These are phyloP conservation scores for Penicillium nucicola DNA, from an alignment of 495 filamentous ascomycete genomes.

Conservation along the genomic window DNA sequence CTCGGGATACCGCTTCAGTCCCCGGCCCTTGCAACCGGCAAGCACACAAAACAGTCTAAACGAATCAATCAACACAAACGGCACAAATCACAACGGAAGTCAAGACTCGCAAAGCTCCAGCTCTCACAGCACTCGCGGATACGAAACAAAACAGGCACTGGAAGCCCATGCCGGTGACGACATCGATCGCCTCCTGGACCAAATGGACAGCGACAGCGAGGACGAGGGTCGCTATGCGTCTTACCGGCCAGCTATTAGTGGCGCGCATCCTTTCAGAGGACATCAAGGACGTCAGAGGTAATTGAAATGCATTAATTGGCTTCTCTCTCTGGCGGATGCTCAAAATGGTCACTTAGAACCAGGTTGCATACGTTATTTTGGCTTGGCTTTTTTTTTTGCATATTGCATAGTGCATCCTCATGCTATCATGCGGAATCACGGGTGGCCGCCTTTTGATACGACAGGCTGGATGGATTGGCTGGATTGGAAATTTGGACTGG, in stretches of 20 bases:
- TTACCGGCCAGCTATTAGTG: constrained; percentile 10
- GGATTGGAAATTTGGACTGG: neutral
- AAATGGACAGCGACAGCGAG: constrained; percentile 49
- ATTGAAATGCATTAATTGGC: constrained; percentile 5
- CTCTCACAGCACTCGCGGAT: constrained; percentile 8
- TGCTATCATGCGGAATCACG: neutral
- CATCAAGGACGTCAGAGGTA: constrained; percentile 8
- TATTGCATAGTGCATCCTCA: neutral
- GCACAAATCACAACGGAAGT: constrained; percentile 3
- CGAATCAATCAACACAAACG: constrained; percentile 26
- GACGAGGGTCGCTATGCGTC: constrained; percentile 27
- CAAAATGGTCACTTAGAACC: neutral
- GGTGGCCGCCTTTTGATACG: neutral
- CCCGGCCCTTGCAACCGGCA: constrained; percentile 22
- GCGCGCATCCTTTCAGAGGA: constrained; percentile 3
- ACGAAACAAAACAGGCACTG: constrained; percentile 13
- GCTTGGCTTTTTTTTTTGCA: no score
- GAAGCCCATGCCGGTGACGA: constrained; percentile 44
- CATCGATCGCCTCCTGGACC: constrained; percentile 51
- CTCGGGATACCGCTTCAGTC: constrained; percentile 50
- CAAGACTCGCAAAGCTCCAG: constrained; percentile 22
- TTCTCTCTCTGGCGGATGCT: neutral
- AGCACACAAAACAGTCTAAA: constrained; percentile 29
- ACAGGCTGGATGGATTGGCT: neutral
- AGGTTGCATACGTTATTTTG: neutral